Base-by-base conservation (phyloP, 257 asterid genomes). In the Haberlea rhodopensis region DNA sequence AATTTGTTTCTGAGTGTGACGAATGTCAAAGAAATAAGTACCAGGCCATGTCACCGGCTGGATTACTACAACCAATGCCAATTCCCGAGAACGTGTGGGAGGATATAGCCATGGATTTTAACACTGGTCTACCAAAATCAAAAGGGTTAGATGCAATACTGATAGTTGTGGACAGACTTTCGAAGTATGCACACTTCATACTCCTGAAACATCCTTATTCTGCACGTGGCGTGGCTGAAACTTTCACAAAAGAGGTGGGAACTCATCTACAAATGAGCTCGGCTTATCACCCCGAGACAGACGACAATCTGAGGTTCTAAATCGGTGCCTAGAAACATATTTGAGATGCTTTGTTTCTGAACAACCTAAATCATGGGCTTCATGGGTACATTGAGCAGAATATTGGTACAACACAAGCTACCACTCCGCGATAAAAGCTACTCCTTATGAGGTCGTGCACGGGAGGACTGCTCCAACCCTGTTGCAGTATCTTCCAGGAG, bases 371-470 rank as follows among this genome's bases (percentile, higher is more conserved):
- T n/a, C 48, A 1, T 69, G 54, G 71, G 0, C 0, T 0, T 0
- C 11, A 1, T 66, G 56, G 32, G 26, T 61, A 9, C 54, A 53
- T 4, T 9, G 34, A 0, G 71, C 55, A 0, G 25, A 66, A 32
- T 66, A 53, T 49, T 66, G 62, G 71, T 34, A 66, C 20, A 31
- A 66, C 20, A 66, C 63, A 6, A 19, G 3, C 5, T 40, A 8
- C 9, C 16, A 53, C 0, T 21, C 40, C 0, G 0, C 65, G 22
- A 53, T 11, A 0, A 5, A 32, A 2, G 4, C 0, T 0, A 10
- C 65, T 2, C 48, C 46, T 6, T 60, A 1, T 32, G 53, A 37
- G 6, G 13, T 19, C 0, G 24, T 34, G 3, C 21, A 60, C 21
- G 52, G 65, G 1, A 6, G 18, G 3, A 1, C 53, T 21, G 0